A percentile compares a stretch with the other conserved stretches of the same genome.
phyloP scores from a whole-genome alignment of 768 basidiomycete genomes.

The Leccinum obscurum region DNA sequence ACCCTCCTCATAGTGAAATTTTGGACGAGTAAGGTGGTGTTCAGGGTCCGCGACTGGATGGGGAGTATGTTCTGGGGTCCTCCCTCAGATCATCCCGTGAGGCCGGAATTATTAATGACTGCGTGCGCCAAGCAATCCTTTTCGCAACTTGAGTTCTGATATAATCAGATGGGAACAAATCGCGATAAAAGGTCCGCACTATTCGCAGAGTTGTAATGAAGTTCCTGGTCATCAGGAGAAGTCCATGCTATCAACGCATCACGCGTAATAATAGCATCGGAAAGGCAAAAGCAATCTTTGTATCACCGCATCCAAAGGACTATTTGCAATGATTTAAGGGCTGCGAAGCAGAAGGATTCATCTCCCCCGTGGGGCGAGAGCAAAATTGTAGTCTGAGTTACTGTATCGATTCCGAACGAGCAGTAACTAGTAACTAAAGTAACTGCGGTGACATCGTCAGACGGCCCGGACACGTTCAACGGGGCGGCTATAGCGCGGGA shows the following conservation, averaged over 20 bases:
- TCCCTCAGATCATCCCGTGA: neutral
- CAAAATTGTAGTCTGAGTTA: neutral
- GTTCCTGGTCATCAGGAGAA: neutral
- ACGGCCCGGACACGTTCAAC: neutral
- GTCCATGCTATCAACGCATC: neutral
- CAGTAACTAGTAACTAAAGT: neutral
- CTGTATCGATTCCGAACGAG: neutral
- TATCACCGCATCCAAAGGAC: neutral
- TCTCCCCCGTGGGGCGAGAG: neutral
- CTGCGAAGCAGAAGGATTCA: neutral
- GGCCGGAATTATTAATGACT: too few relatives aligned
- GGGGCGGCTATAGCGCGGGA: neutral
- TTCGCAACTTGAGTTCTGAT: too few relatives aligned
- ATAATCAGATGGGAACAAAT: neutral
- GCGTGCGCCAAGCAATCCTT: too few relatives aligned
- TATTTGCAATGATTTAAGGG: neutral
- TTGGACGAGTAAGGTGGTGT: slow-evolving; percentile 9
- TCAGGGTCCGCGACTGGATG: slow-evolving; percentile 15
- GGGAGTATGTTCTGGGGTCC: slow-evolving; percentile 19
- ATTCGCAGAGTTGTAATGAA: neutral
- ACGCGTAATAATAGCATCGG: neutral
- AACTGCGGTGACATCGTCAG: neutral
- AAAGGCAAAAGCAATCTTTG: neutral
- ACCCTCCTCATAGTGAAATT: slow-evolving; percentile 11
- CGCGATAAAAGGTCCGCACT: neutral